Base-by-base conservation (phyloP, 805 yeast genomes). In the Ogataea methanolica region DNA sequence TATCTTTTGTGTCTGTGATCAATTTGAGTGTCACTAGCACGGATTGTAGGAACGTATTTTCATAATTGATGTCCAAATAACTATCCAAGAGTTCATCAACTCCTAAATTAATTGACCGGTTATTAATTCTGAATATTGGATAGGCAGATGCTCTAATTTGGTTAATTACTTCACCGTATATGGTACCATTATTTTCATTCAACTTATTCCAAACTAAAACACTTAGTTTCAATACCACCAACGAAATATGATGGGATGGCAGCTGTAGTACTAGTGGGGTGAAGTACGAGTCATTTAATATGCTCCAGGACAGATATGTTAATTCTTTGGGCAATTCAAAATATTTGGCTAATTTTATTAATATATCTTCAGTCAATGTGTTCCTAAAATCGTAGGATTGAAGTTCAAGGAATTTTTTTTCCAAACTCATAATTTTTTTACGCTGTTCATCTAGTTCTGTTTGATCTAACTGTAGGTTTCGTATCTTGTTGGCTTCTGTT, bases 331-430 rank as follows among this genome's bases (percentile, higher is more conserved):
- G 69, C 14, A 82, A 51, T 1, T 66, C 62, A 42, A 75, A 68
- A 45, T 69, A 73, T 59, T 79, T 86, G 39, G 78, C 74, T 52
- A 78, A 73, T 55, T 84, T 83, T 17, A 88, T 74, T 9, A 86
- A 72, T 52, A 80, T 75, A 54, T 79, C 82, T 61, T 88, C 96
- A 26, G 80, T 74, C 43, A 79, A 79, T 44, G 80, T 80, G 39
- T 78, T 74, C 54, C 95, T 74, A 58, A 88, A 88, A 63, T 90
- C 96, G 60, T 90, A 91, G 21, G 85, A 79, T 54, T 85, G 77
- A 1, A 87, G 74, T 59, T 90, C 96, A 54, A 91, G 69, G 43
- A 90, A 70, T 59, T 80, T 82, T 55, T 83, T 81, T 62, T 90
- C 97, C 35, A 84, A 57, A 16, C 70, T 70, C 55, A 88, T 66